Evolutionary conservation across 2,329 filamentous ascomycete species (phyloP).

Genomic region (Penicillium sp.): DNA sequence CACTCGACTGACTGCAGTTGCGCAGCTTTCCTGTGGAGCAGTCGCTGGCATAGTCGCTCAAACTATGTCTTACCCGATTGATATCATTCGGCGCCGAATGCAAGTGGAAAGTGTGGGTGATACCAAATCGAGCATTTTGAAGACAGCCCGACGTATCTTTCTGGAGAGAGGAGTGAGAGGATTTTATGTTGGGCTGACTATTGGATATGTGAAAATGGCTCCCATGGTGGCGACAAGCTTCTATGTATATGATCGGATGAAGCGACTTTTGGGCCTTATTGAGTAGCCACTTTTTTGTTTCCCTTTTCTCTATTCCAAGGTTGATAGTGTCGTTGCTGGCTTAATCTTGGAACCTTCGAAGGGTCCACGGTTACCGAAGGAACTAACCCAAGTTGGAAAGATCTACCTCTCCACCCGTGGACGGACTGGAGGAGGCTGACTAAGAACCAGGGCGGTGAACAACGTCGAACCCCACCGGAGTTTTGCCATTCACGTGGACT

Average conservation of each 20-base stretch:
- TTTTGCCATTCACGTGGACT: constrained; percentile 15
- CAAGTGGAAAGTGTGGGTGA: constrained; percentile 91
- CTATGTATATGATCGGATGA: constrained; percentile 54
- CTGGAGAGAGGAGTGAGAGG: constrained; percentile 66
- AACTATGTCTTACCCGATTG: constrained; percentile 83
- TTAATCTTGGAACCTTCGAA: not conserved
- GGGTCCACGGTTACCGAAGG: not conserved
- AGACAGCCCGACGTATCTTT: constrained; percentile 68
- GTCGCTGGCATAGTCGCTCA: constrained; percentile 81
- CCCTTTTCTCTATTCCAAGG: not conserved
- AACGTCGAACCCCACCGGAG: constrained; percentile 22
- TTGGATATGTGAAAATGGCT: constrained; percentile 89
- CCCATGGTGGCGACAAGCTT: constrained; percentile 73
- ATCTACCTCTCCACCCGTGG: not conserved
- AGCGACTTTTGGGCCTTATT: not conserved
- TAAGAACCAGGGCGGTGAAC: not conserved
- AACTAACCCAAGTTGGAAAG: not conserved
- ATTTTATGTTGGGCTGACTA: constrained; percentile 85
- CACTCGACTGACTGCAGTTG: not conserved
- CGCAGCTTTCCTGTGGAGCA: constrained; percentile 49
- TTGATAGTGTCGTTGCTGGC: not conserved
- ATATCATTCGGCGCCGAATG: constrained; percentile 86
- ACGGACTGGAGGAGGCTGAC: not conserved
- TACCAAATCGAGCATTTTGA: constrained; percentile 69
- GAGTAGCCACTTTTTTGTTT: not conserved